Base-by-base conservation (phyloP, 768 basidiomycete genomes). In the Tephrocybe rancida region DNA sequence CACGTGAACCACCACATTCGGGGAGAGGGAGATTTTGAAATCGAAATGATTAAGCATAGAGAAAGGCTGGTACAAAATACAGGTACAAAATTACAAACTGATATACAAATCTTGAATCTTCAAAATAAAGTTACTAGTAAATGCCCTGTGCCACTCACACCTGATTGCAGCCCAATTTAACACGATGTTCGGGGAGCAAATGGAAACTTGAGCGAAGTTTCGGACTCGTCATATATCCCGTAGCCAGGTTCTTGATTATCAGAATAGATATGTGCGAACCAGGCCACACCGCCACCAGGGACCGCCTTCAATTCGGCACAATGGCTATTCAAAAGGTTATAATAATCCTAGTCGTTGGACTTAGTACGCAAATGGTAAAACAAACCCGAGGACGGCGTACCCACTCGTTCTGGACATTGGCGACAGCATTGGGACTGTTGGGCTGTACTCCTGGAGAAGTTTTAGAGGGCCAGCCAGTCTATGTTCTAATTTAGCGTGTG, bases 261-360 rank as follows among this genome's bases (percentile, higher is more conserved):
- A 1, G 84, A 83, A 61, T 90, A 90, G 52, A 90, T 84, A 63
- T 91, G 89, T n/a, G 86, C 87, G 61, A 92, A 92, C 89, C 89
- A 92, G 7, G 88, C 87, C 21, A 90, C 71, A 21, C 87, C 87
- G 25, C 87, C 87, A 0, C 79, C 79, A 19, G 69, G 64, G 24
- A 80, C 79, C 0, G 58, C 62, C 68, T 91, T 91, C 61, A 91
- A 73, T 58, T 83, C 75, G 11, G 71, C 62, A 60, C 89, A 91
- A 49, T 86, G 79, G 2, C 71, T 64, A 59, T 92, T 86, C 19
- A 91, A 78, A 14, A 91, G 67, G n/a, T 66, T 67, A 56, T 75
- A 90, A 62, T 90, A 91, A 50, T 76, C 80, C 81, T 88, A 19
- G 14, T 3, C 38, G 18, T 13, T 27, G 44, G 49, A 55, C 30